phyloP scores from a whole-genome alignment of 805 yeast genomes.

The Candida cerambycidarum region DNA sequence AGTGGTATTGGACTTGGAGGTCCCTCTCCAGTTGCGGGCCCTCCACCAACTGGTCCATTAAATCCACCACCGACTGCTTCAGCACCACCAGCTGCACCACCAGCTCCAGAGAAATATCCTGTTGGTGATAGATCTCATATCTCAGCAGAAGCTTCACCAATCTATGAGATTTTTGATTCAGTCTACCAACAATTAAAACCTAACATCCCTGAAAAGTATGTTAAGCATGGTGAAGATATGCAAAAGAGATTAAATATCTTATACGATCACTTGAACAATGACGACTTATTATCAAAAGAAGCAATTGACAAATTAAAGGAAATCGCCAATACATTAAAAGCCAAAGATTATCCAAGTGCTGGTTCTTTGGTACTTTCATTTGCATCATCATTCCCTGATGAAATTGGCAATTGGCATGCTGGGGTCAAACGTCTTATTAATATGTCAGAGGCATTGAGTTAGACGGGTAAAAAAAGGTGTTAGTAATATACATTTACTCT shows the following conservation, averaged over 20 bases:
- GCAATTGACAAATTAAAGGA: conserved; percentile 53
- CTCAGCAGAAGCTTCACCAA: conserved; percentile 55
- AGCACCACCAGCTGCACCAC: conserved; percentile 18
- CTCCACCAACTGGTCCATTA: conserved; percentile 24
- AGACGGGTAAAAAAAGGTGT: too few species aligned
- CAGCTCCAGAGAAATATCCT: conserved; percentile 40
- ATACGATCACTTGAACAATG: conserved; percentile 74
- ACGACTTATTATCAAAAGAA: conserved; percentile 60
- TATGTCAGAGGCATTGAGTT: conserved; percentile 51
- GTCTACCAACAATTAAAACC: conserved; percentile 67
- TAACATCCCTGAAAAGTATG: conserved; percentile 68
- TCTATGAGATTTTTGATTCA: conserved; percentile 54
- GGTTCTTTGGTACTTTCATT: conserved; percentile 54
- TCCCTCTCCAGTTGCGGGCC: conserved; percentile 19
- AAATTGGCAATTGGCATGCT: conserved; percentile 88
- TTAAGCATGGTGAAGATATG: conserved; percentile 75
- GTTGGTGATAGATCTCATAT: conserved; percentile 70
- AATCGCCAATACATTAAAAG: conserved; percentile 50
- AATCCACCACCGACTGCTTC: conserved; percentile 9
- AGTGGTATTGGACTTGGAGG: not conserved
- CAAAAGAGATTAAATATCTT: conserved; percentile 77
- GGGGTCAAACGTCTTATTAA: conserved; percentile 88
- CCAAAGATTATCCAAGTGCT: conserved; percentile 61
- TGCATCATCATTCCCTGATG: conserved; percentile 62
- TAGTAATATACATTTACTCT: not conserved